These are phyloP conservation scores for Lachnellula suecica DNA, from an alignment of 2,329 filamentous ascomycete species.

Conservation along the genomic window DNA sequence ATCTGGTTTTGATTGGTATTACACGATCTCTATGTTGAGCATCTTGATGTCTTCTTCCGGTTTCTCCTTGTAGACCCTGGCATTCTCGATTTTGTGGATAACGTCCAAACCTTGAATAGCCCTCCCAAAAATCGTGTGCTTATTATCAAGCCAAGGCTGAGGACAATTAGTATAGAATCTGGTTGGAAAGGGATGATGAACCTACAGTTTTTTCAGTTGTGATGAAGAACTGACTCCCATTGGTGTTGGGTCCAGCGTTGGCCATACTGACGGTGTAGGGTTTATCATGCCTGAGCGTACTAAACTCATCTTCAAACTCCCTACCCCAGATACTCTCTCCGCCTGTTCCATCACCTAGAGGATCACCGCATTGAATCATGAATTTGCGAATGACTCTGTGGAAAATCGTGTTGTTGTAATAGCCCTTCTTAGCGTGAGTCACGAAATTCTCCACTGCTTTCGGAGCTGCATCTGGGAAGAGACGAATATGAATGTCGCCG, in stretches of 20 bases:
- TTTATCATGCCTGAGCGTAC: slow-evolving; percentile 87
- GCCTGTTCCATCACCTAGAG: slow-evolving; percentile 83
- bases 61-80: slow-evolving; percentile 82
- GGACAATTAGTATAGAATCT: slow-evolving; percentile 12
- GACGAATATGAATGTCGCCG: slow-evolving; percentile 88
- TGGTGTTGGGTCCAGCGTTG: slow-evolving; percentile 92
- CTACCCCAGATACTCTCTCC: slow-evolving; percentile 92
- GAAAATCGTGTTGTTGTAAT: slow-evolving; percentile 98
- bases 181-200: slow-evolving; percentile 21
- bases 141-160: slow-evolving; percentile 87
- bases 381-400: slow-evolving; percentile 97
- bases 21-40: slow-evolving; percentile 67
- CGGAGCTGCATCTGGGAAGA: slow-evolving; percentile 91
- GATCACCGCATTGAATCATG: slow-evolving; percentile 92
- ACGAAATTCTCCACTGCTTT: slow-evolving; percentile 98
- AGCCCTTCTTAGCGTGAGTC: slow-evolving; percentile 82
- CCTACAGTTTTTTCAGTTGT: slow-evolving; percentile 91
- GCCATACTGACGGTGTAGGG: slow-evolving; percentile 97
- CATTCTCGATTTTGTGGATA: slow-evolving; percentile 92
- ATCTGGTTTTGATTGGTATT: slow-evolving; percentile 11
- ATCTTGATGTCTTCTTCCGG: slow-evolving; percentile 98
- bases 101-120: slow-evolving; percentile 90
- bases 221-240: slow-evolving; percentile 97
- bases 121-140: slow-evolving; percentile 94
- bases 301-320: slow-evolving; percentile 93